Base-by-base conservation (phyloP, 2,329 filamentous ascomycete genomes). In the Fusarium sp. region DNA sequence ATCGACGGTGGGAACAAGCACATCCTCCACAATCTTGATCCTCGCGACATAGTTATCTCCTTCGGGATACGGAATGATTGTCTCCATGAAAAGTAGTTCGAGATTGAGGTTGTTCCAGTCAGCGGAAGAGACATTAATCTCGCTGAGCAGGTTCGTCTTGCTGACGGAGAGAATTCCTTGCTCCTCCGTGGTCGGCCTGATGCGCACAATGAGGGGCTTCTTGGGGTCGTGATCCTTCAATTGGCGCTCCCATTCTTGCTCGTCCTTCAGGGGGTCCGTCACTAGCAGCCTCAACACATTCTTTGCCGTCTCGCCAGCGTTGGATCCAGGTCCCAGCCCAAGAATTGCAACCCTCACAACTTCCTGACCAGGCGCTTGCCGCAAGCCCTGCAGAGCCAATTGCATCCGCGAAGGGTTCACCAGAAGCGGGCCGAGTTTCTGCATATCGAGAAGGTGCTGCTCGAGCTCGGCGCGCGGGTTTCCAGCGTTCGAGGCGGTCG, bases 1-100 rank as follows among this genome's bases (percentile, higher is more conserved):
- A 22, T 93, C 91, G 37, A 97, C 88, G 0, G 87, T 88, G 4
- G 95, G 95, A 20, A 94, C 92, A n/a, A 98, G 87, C 14, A 95
- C 85, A 0, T 90, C 86, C 71, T 95, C 92, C 68, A 89, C 87
- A 6, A 90, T 84, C 62, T 87, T 80, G 54, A 83, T 64, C 42
- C 82, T 62, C 20, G 42, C 42, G 6, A 65, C 42, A 45, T 71
- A 76, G 66, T 80, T 80, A 47, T 87, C 84, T 7, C 64, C 68
- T 2, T 76, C 63, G 2, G 72, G 66, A 9, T 75, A 57, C 4
- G 87, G 78, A 2, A 82, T 78, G 87, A 88, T 79, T 79, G 85
- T 81, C 71, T 89, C 85, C 79, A 89, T 85, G 27, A 92, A 78
- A 11, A 92, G 79, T 7, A 95, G 84, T 81, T 95, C 93, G 18